Evolutionary conservation across 495 filamentous ascomycete species (phyloP), one percentile per base, ranked within the genome.

Genomic region (Trichocladium antarcticum): DNA sequence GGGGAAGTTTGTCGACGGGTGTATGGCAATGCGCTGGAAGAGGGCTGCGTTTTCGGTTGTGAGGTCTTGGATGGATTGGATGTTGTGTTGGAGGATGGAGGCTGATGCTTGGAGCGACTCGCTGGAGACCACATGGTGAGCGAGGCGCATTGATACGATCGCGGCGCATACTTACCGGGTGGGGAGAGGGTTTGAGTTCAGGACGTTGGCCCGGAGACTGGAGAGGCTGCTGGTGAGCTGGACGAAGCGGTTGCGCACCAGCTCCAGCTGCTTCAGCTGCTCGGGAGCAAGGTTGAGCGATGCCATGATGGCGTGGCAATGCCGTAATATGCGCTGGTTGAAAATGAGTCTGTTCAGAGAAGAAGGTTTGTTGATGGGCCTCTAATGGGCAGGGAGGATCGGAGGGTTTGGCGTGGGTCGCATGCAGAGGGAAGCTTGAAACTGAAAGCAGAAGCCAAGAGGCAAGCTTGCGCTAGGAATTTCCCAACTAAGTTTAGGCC

Each of bases 1-100:
- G 9, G 86, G 85, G 66, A 82, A 89, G 46, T 80, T 78, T 5
- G 87, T 83, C 4, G 79, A 75, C 1, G 87, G 87, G 63, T 88
- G 87, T 39, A 81, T 76, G 54, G 77, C 77, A 40, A 82, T 62
- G 15, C 76, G 75, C 43, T 71, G 67, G 37, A 89, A 74, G 40
- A 84, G 73, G 20, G 75, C 74, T 42, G 75, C 61, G 54, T 84
- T 72, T 20, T 76, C 72, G 46, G 70, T 70, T 15, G 79, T 68
- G 54, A 80, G 72, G 27, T 75, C 67, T 41, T 80, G 75, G 52
- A 85, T 69, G 24, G 69, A 73, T 38, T 72, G 60, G 29, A 87
- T 73, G 61, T 79, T 81, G 35, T 70, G 73, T 42, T 78, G 77
- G 40, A 87, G 77, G 59, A 87, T 83, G 42, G 67, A 67, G 32